Evolutionary conservation across 164 flowering plant species (phyloP).

Genomic region (Stephania cephalantha): DNA sequence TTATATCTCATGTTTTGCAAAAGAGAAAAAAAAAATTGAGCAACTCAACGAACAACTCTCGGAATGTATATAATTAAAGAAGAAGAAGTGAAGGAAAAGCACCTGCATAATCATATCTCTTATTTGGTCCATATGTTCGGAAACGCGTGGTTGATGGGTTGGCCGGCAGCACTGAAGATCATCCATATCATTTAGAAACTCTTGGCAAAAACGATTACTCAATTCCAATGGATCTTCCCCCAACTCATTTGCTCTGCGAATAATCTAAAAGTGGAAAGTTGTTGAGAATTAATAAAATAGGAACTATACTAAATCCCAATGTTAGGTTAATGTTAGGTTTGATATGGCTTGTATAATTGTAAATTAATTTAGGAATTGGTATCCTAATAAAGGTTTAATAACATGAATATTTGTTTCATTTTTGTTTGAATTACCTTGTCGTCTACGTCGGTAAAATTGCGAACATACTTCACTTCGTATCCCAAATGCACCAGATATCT

Average conservation of each 20-base stretch:
- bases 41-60: not conserved
- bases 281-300: not conserved
- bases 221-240: constrained; percentile 63
- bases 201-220: constrained; percentile 65
- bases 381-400: no score
- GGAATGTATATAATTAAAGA: not conserved
- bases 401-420: no score
- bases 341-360: no score
- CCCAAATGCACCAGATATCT: constrained; percentile 73
- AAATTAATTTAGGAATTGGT: no score
- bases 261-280: constrained; percentile 49
- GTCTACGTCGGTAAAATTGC: constrained; percentile 95
- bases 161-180: constrained; percentile 80
- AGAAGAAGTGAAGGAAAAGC: constrained; percentile 3
- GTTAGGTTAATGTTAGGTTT: no score
- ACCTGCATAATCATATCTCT: constrained; percentile 76
- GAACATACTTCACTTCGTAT: constrained; percentile 75
- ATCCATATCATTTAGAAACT: constrained; percentile 69
- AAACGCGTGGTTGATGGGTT: constrained; percentile 73
- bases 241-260: constrained; percentile 67
- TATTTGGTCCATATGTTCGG: constrained; percentile 76
- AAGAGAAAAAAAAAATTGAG: not conserved
- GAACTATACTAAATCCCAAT: no score
- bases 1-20: not conserved
- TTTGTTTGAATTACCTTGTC: constrained; percentile 57